Evolutionary conservation across 768 basidiomycete genomes (phyloP).

Genomic region (Bullera alba): DNA sequence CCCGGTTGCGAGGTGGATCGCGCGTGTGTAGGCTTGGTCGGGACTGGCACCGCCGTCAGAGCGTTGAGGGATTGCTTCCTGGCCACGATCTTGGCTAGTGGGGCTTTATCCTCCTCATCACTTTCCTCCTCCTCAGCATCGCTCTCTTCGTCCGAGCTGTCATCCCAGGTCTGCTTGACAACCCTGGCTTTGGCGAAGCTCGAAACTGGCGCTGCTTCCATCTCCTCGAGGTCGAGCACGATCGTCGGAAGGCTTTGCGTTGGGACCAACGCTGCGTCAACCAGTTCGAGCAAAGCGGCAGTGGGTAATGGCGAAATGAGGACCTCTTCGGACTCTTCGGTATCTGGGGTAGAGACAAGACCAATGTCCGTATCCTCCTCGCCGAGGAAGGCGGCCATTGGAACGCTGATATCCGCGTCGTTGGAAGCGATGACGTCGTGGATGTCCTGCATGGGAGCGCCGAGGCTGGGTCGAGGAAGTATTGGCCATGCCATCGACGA

Average conservation of each 20-base stretch:
- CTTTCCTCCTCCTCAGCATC: constrained; percentile 15
- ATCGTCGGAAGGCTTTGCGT: neutral
- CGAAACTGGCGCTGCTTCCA: neutral
- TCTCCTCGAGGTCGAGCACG: neutral
- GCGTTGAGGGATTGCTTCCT: neutral
- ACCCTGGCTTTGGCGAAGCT: constrained; percentile 9
- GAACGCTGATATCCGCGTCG: neutral
- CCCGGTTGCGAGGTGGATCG: neutral
- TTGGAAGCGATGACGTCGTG: constrained; percentile 1
- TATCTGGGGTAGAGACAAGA: neutral
- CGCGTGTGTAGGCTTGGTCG: neutral
- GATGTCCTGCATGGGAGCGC: constrained; percentile 5
- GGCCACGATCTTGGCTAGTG: neutral
- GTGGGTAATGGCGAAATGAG: neutral
- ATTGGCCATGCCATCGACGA: constrained; percentile 13
- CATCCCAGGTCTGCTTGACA: neutral
- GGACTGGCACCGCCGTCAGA: neutral
- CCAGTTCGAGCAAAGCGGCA: neutral
- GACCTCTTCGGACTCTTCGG: neutral
- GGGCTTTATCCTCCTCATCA: neutral
- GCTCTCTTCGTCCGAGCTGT: constrained; percentile 7
- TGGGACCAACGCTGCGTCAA: neutral
- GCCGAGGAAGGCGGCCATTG: no score
- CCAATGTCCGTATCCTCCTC: neutral
- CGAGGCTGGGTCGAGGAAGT: constrained; percentile 15